Evolutionary conservation across 352 stramenopile species (phyloP).

Genomic region (Phytophthora brassicae): DNA sequence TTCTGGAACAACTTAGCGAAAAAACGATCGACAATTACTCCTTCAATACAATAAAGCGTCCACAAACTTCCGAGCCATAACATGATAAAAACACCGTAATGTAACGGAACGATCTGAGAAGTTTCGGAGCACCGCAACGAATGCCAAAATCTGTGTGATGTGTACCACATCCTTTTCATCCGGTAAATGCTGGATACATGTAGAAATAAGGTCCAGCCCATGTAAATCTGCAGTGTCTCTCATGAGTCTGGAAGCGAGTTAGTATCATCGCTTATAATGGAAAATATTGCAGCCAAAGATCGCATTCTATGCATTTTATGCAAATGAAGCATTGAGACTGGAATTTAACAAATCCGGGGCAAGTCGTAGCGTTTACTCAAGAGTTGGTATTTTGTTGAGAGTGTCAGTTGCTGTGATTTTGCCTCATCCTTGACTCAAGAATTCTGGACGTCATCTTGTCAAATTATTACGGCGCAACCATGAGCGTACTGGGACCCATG

Average conservation of each 20-base stretch:
- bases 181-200: not conserved
- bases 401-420: conserved; percentile 16
- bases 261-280: not conserved
- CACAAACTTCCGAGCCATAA: too few species aligned
- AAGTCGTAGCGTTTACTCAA: too few species aligned
- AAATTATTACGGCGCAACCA: too few species aligned
- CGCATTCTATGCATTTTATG: not conserved
- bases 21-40: conserved; percentile 44
- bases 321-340: not conserved
- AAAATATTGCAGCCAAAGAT: not conserved
- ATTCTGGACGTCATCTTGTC: conserved; percentile 41
- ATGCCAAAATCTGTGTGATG: not conserved
- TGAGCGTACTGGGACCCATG: conserved; percentile 12
- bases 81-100: too few species aligned
- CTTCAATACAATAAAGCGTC: conserved; percentile 33
- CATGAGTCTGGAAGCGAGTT: not conserved
- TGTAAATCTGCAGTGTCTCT: not conserved
- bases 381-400: too few species aligned
- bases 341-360: too few species aligned
- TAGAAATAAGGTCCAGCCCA: not conserved
- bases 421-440: conserved; percentile 33
- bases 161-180: not conserved
- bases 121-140: not conserved
- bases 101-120: not conserved
- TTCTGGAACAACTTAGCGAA: conserved; percentile 44